Evolutionary conservation across 495 filamentous ascomycete genomes (phyloP).

Genomic region (Neurospora tetraspora): DNA sequence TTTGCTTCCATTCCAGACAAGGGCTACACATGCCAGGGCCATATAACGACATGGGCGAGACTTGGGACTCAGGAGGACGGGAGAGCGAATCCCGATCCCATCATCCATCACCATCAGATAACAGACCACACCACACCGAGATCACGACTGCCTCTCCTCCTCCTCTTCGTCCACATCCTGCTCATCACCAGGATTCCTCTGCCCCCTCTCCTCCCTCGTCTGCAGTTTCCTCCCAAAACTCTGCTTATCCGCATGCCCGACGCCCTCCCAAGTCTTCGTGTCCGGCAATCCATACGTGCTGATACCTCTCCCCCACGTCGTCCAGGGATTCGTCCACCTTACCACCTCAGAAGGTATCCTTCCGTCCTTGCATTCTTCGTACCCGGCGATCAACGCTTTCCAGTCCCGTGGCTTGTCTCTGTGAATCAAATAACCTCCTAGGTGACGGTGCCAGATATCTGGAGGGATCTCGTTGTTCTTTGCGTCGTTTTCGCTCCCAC

Average conservation of each 20-base stretch:
- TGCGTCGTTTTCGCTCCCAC: not conserved
- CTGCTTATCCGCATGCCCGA: slow-evolving; percentile 22
- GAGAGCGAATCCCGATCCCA: not conserved
- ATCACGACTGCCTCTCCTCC: slow-evolving; percentile 5
- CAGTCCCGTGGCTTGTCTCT: slow-evolving; percentile 25
- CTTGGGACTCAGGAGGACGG: not conserved
- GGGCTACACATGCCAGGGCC: not conserved
- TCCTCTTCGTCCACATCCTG: not conserved
- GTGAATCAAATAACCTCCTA: slow-evolving; percentile 23
- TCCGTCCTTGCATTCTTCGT: not conserved
- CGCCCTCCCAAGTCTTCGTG: slow-evolving; percentile 24
- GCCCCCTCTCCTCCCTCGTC: slow-evolving; percentile 6
- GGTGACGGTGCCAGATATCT: slow-evolving; percentile 21
- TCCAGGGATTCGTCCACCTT: slow-evolving; percentile 24
- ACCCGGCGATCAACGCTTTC: slow-evolving; percentile 10
- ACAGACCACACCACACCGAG: not conserved
- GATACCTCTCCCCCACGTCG: slow-evolving; percentile 24
- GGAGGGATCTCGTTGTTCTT: slow-evolving; percentile 12
- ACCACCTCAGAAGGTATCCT: slow-evolving; percentile 15
- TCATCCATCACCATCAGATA: not conserved
- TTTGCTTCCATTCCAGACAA: not conserved
- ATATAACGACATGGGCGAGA: not conserved
- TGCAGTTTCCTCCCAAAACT: slow-evolving; percentile 15
- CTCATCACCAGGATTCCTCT: not conserved
- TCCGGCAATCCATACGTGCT: slow-evolving; percentile 24